Base-by-base conservation (phyloP, 148 eudicot genomes). In the Limonium bicolor region DNA sequence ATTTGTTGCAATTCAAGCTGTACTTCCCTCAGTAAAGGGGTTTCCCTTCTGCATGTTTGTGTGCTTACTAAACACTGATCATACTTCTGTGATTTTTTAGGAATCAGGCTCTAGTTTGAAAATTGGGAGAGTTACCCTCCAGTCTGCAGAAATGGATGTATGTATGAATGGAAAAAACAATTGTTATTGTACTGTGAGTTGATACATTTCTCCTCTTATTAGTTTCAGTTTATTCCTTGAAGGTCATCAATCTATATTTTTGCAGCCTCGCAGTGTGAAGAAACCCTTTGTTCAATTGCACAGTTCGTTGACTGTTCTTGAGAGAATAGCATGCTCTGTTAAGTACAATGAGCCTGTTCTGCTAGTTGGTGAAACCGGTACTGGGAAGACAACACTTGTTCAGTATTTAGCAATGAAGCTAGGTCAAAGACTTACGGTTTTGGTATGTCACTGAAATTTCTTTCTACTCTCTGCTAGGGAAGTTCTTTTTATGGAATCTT, bases 281-380 rank as follows among this genome's bases (percentile, higher is more conserved):
- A 85, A 76, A 61, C 67, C 74, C 22, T 84, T 90, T 55, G 94
- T 85, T 47, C 72, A 71, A 64, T 67, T 85, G 36, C 88, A 81
- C 62, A 72, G 74, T 54, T 81, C 95, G 21, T 58, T 71, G 44
- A 74, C 68, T 39, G 71, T 69, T 41, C 69, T 90, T 48, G 99
- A 90, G 59, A 90, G 72, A 61, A 81, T 85, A 60, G 99, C 99
- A 41, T 76, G 82, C 57, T 80, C 85, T 55, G 80, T 73, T 27
- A 80, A 81, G 60, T 73, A 59, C 59, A 90, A 81, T 28, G 99
- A 90, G 70, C 86, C 99, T 53, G 76, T 84, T 54, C 87, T 90
- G 22, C 63, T 90, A 63, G 99, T 90, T 50, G 99, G 99, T 58
- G 99, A 90, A 65, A 90, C 99, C 59, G 99, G 99, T 47, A 85